A percentile compares a stretch with the other conserved stretches of the same genome.
Evolutionary conservation across 805 yeast species (phyloP).

Genomic region (Metschnikowia chrysomelidarum): DNA sequence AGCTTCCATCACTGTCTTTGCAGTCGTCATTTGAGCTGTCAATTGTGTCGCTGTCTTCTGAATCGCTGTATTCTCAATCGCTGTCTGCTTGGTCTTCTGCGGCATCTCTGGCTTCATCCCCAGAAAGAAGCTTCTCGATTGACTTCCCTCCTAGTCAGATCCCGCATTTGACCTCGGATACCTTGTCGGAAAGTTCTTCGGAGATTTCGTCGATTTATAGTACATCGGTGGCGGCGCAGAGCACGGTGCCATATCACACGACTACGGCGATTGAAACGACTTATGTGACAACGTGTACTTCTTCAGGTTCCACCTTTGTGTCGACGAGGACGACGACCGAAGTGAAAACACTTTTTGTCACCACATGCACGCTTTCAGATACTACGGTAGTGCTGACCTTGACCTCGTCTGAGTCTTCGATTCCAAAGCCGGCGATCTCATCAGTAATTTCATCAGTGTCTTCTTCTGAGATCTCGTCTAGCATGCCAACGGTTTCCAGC

Average conservation of each 20-base stretch:
- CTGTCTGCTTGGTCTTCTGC: too few relatives aligned
- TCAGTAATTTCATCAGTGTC: neutral
- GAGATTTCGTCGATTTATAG: neutral
- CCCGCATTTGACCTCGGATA: neutral
- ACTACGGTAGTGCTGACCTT: conserved; percentile 9
- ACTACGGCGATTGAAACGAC: conserved; percentile 3
- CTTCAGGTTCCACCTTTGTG: conserved; percentile 1
- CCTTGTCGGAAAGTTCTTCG: neutral
- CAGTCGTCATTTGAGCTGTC: too few relatives aligned
- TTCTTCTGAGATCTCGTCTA: neutral
- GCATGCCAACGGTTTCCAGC: neutral
- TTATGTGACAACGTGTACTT: conserved; percentile 6
- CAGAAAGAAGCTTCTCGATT: too few relatives aligned
- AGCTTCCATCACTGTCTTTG: too few relatives aligned
- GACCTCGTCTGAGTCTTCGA: conserved; percentile 1
- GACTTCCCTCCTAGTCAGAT: neutral
- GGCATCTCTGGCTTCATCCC: too few relatives aligned
- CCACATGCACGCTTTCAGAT: conserved; percentile 10
- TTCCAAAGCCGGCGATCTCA: neutral
- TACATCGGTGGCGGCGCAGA: neutral
- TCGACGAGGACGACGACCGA: conserved; percentile 2
- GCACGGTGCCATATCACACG: too few relatives aligned
- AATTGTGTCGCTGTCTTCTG: too few relatives aligned
- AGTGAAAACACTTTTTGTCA: conserved; percentile 6
- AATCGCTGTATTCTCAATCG: too few relatives aligned